Evolutionary conservation across 1,139 yeast genomes (phyloP), one percentile per base, ranked within the genome.

Genomic region (Insectozyma bohioensis): DNA sequence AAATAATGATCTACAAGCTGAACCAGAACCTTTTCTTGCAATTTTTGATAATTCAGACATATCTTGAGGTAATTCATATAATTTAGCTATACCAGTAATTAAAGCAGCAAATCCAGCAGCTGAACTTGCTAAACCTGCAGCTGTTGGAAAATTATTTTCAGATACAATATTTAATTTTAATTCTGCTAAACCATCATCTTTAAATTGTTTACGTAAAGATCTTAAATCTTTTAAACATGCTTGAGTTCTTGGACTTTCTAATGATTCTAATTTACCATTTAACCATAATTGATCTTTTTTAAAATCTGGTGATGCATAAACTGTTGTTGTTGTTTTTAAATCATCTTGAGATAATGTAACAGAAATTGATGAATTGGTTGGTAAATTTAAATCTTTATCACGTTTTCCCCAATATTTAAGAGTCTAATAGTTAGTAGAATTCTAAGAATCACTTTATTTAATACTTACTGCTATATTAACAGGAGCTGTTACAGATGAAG

Each of bases 91-190:
- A 17, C 97, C 88, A 30, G 78, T 77, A 20, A 92, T 95, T 45
- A 92, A 72, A 4, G 98, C 98, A 31, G 98, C 97, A 60, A 88
- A 90, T 0, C 99, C 99, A 8, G 97, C 97, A 8, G 98, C 98
- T 6, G 95, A 85, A 1, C 97, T 87, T 0, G 98, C 98, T 46
- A 92, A 75, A 3, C 98, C 98, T 11, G 98, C 98, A 24, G 98
- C 98, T 16, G 98, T 92, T 32, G 99, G 99, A 72, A 92, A 92
- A 63, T 94, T 94, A 68, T 92, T 92, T 56, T 87, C 95, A 13
- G 95, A 82, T 5, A 86, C 95, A 48, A 92, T 85, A 52, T 83
- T 90, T 39, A 92, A 67, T 37, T 75, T 72, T 73, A 92, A 62
- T 47, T 74, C 73, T 14, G 87, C 83, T 41, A 81, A 61, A 1